Conservation (phyloP, 306 rosid species). For the Fragaria ananassa region DNA sequence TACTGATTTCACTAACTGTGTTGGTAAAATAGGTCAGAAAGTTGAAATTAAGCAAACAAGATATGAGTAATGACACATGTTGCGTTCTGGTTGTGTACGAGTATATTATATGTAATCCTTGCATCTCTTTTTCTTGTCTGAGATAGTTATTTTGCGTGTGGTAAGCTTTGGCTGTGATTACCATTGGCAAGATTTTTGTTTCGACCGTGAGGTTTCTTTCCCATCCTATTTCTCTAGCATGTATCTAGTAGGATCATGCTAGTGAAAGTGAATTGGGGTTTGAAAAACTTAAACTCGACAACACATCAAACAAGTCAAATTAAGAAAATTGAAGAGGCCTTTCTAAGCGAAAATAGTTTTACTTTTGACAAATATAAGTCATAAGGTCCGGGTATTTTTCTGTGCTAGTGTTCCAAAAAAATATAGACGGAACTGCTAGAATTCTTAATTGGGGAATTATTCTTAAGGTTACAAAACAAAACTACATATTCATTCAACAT, state of each 20-base stretch:
- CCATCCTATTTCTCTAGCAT: not conserved
- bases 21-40: not conserved
- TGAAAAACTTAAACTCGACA: not conserved
- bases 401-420: not conserved
- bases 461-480: no score
- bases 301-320: not conserved
- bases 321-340: not conserved
- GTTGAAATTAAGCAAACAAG: not conserved
- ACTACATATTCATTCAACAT: no score
- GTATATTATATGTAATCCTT: no score
- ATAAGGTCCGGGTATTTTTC: not conserved
- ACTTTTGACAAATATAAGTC: not conserved
- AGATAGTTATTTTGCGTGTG: conserved; percentile 88
- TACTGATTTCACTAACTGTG: not conserved
- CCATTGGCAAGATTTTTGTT: conserved; percentile 68
- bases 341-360: not conserved
- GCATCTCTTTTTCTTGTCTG: conserved; percentile 26
- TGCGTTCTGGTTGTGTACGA: not conserved
- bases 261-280: not conserved
- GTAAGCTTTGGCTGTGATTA: conserved; percentile 91
- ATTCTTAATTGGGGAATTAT: not conserved
- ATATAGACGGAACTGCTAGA: not conserved
- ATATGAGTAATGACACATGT: no score
- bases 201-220: conserved; percentile 59
- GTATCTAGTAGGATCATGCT: not conserved